phyloP scores from a whole-genome alignment of 176 grass and related monocot species.

The Poa pratensis region DNA sequence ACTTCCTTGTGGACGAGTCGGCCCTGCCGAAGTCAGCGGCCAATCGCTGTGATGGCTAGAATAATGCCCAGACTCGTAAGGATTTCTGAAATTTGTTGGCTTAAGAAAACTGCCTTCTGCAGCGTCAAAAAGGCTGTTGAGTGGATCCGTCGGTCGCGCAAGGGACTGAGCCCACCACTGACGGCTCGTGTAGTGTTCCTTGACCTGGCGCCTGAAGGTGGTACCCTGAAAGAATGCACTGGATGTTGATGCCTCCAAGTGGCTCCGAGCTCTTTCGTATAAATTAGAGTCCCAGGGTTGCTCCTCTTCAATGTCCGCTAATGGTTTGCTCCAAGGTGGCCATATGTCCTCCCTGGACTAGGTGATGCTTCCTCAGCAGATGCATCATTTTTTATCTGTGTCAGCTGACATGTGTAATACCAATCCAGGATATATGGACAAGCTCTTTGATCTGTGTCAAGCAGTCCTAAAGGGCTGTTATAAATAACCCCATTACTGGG shows the following conservation, averaged over 20 bases:
- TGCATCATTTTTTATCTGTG: constrained; percentile 23
- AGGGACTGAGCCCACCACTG: constrained; percentile 55
- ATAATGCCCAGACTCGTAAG: neutral
- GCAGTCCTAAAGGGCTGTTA: constrained; percentile 61
- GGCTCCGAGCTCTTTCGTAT: constrained; percentile 57
- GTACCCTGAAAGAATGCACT: constrained; percentile 52
- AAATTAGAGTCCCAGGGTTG: constrained; percentile 23
- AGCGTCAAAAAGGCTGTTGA: constrained; percentile 25
- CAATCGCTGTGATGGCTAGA: constrained; percentile 52
- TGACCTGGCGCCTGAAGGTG: constrained; percentile 9
- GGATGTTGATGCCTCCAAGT: constrained; percentile 75
- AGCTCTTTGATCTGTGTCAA: constrained; percentile 58
- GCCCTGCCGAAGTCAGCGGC: neutral
- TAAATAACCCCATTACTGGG: constrained; percentile 37
- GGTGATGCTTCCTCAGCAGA: constrained; percentile 7
- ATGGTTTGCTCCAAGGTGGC: constrained; percentile 33
- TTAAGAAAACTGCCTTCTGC: constrained; percentile 65
- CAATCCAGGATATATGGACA: constrained; percentile 84
- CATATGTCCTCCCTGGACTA: constrained; percentile 23
- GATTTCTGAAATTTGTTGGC: constrained; percentile 43
- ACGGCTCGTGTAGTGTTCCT: constrained; percentile 12
- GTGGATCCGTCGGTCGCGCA: constrained; percentile 18
- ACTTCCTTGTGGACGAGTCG: constrained; percentile 8
- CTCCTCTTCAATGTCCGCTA: constrained; percentile 44
- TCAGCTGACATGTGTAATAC: constrained; percentile 65